These are phyloP conservation scores for Copromyces sp. DNA, from an alignment of 495 filamentous ascomycete genomes.

Conservation along the genomic window DNA sequence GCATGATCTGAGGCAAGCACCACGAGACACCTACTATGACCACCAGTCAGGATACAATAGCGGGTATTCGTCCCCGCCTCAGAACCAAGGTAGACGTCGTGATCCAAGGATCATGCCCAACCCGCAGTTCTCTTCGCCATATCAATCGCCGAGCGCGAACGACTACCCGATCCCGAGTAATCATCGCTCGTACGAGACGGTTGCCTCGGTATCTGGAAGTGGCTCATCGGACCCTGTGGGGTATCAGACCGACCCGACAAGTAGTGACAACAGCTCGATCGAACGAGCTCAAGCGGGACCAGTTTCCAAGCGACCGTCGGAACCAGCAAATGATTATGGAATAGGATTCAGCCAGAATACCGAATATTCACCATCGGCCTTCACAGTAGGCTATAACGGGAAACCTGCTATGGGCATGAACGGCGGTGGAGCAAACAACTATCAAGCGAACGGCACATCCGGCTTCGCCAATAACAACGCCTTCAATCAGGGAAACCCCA, in stretches of 20 bases:
- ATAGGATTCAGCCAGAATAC: constrained; percentile 33
- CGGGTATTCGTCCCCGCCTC: constrained; percentile 26
- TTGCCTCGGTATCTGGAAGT: constrained; percentile 60
- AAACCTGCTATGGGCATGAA: neutral
- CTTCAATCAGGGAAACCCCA: neutral
- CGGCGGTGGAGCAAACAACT: constrained; percentile 1
- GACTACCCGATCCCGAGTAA: constrained; percentile 59
- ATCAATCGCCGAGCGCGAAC: constrained; percentile 28
- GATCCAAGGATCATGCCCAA: constrained; percentile 38
- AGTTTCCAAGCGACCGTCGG: constrained; percentile 31
- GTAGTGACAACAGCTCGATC: constrained; percentile 82
- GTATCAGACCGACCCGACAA: constrained; percentile 77
- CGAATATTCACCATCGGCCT: constrained; percentile 25
- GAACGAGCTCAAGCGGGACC: constrained; percentile 55
- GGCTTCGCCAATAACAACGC: constrained; percentile 2
- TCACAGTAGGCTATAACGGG: constrained; percentile 20
- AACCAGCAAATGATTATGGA: constrained; percentile 37
- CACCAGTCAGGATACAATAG: constrained; percentile 16
- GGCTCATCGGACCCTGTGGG: constrained; percentile 61
- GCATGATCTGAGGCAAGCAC: constrained; percentile 30
- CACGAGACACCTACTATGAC: constrained; percentile 49
- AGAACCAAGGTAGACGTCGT: constrained; percentile 29
- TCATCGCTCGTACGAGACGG: constrained; percentile 73
- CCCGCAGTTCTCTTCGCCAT: constrained; percentile 23
- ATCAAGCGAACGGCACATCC: constrained; percentile 3